Evolutionary conservation across 148 eudicot genomes (phyloP), one percentile per base, ranked within the genome.

Genomic region (Suaeda aralocaspica): DNA sequence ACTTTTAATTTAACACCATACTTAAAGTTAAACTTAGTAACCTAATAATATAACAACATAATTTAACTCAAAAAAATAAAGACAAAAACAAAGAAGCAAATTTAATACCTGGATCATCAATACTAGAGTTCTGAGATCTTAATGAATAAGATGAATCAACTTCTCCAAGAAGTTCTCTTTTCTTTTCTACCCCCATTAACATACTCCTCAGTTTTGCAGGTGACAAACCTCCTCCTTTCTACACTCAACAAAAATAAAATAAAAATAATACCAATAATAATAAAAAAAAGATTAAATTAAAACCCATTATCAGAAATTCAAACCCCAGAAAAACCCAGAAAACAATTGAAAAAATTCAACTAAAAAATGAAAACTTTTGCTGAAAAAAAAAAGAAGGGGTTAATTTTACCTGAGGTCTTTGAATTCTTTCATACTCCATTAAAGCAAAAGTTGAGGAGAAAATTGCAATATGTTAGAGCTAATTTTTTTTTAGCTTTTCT

Each of bases 161-260:
- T 58, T 75, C 81, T 3, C 81, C 80, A 52, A 39, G 73, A 63
- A 45, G 73, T 31, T 77, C 80, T 67, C 81, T 87, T 74, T 82
- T 82, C 80, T 74, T 84, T 67, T 82, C 84, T 31, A 76, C 69
- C 51, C 84, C 81, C 82, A 79, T 68, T 50, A 87, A 58, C 91
- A 87, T 82, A 77, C 68, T 84, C 82, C 86, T 84, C 73, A 84
- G 68, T 73, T 82, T 78, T 7, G 81, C 81, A n/a, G 81, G 81
- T 19, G 81, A 78, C 28, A 78, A 78, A 33, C 77, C 77, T 9
- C 81, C 77, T 29, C 70, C 77, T 59, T 19, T 78, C 81, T 78
- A 68, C 22, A 63, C 34, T 31, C 59, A 46, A 36, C 25, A 2
- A 44, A 26, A 13, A 13, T 16, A 53, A 19, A 46, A 0, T n/a